phyloP scores from a whole-genome alignment of 179 eudicot species.

The Pouteria campechiana region DNA sequence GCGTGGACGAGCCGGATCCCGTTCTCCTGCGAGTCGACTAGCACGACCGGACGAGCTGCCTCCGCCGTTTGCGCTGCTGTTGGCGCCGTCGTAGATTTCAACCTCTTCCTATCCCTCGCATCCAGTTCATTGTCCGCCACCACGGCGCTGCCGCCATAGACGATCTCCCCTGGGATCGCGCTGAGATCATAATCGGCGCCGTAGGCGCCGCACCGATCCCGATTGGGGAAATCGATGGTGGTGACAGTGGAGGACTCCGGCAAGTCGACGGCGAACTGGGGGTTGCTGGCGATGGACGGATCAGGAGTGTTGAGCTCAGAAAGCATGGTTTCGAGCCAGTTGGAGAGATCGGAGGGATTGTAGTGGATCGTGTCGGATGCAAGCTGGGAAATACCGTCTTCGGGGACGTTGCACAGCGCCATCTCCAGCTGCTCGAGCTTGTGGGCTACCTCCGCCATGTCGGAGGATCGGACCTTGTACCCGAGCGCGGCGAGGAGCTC shows the following conservation, averaged over 20 bases:
- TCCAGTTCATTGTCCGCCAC: not conserved
- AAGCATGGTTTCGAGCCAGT: conserved; percentile 64
- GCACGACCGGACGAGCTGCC: conserved; percentile 33
- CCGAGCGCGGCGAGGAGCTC: conserved; percentile 78
- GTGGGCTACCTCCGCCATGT: conserved; percentile 67
- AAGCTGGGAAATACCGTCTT: conserved; percentile 36
- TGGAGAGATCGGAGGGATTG: conserved; percentile 79
- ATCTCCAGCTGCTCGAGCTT: conserved; percentile 66
- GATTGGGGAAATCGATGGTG: not conserved
- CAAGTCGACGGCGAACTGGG: not conserved
- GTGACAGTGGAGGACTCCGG: conserved; percentile 4
- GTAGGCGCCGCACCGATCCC: not conserved
- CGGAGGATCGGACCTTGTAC: conserved; percentile 64
- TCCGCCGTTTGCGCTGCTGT: not conserved
- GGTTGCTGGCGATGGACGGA: not conserved
- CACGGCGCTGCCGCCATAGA: too few relatives aligned
- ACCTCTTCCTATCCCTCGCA: conserved; percentile 13
- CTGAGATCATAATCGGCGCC: conserved; percentile 48
- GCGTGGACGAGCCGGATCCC: conserved; percentile 76
- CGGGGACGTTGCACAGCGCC: conserved; percentile 46
- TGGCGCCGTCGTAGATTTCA: conserved; percentile 12
- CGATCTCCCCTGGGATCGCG: conserved; percentile 73
- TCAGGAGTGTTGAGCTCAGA: conserved; percentile 38
- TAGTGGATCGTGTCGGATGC: conserved; percentile 57
- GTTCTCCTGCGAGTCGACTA: conserved; percentile 68